Percentiles rank a stretch among this genome's conserved stretches.
These are phyloP conservation scores for Talaromyces verruculosus DNA, from an alignment of 2,329 filamentous ascomycete genomes.

Conservation along the genomic window DNA sequence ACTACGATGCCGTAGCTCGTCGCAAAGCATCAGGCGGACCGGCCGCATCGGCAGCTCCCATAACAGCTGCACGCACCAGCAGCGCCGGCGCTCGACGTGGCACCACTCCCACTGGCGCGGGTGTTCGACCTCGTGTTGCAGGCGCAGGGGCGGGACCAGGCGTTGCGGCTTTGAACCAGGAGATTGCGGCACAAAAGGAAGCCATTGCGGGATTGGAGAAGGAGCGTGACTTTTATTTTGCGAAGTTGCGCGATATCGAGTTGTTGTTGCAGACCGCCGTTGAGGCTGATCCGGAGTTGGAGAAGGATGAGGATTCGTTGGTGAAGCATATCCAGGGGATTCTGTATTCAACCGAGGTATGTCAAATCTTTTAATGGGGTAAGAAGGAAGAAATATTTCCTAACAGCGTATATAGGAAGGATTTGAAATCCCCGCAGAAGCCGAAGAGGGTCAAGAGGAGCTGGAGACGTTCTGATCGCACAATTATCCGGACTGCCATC, in stretches of 20 bases:
- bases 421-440: slow-evolving; percentile 36
- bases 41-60: slow-evolving; percentile 37
- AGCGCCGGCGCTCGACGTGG: slow-evolving; percentile 54
- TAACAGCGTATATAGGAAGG: slow-evolving; percentile 28
- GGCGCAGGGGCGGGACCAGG: slow-evolving; percentile 60
- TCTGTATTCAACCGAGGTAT: slow-evolving; percentile 88
- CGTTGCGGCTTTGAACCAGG: slow-evolving; percentile 72
- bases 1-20: slow-evolving; percentile 86
- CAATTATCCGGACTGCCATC: neutral
- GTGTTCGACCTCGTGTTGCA: slow-evolving; percentile 48
- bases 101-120: slow-evolving; percentile 60
- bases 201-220: slow-evolving; percentile 92
- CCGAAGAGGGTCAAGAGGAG: slow-evolving; percentile 29
- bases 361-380: slow-evolving; percentile 16
- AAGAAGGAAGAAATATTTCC: neutral
- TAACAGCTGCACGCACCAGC: slow-evolving; percentile 51
- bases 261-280: slow-evolving; percentile 88
- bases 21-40: slow-evolving; percentile 73
- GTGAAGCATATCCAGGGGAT: slow-evolving; percentile 96
- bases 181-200: slow-evolving; percentile 89
- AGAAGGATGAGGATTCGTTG: slow-evolving; percentile 88
- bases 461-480: slow-evolving; percentile 33
- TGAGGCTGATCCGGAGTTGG: slow-evolving; percentile 86
- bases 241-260: slow-evolving; percentile 96
- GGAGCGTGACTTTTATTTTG: slow-evolving; percentile 98